Conservation (phyloP, 768 basidiomycete genomes). For the Cubamyces sp. region DNA sequence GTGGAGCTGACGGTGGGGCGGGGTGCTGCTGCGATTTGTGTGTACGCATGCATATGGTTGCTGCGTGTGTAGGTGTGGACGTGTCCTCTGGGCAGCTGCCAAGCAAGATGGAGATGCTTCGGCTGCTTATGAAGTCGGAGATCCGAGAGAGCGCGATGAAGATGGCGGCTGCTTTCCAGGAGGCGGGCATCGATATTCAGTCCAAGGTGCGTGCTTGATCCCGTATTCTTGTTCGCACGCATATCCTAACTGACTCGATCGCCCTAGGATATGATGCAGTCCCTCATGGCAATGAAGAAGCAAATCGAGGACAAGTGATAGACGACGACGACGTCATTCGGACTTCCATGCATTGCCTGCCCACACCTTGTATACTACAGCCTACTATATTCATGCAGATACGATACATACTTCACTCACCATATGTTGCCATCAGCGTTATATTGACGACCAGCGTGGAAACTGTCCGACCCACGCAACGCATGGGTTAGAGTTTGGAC, state of each 20-base stretch:
- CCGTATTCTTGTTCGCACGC: no score
- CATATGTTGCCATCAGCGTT: no score
- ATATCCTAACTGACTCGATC: not conserved
- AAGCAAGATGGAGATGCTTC: conserved; percentile 24
- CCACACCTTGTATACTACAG: not conserved
- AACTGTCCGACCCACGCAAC: not conserved
- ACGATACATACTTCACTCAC: not conserved
- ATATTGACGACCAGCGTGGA: not conserved
- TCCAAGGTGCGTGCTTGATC: conserved; percentile 2
- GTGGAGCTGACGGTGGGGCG: not conserved
- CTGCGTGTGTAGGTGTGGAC: conserved; percentile 14
- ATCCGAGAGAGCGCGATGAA: conserved; percentile 24
- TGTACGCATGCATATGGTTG: not conserved
- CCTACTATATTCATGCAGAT: not conserved
- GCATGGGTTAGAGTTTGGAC: not conserved
- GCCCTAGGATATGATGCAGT: conserved; percentile 20
- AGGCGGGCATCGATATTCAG: conserved; percentile 21
- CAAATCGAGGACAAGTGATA: conserved; percentile 12
- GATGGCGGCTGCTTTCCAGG: conserved; percentile 22
- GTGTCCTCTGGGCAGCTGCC: conserved; percentile 20
- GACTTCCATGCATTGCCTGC: not conserved
- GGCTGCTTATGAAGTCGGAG: conserved; percentile 21
- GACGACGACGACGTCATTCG: not conserved
- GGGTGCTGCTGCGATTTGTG: not conserved
- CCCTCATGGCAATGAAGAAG: conserved; percentile 21